phyloP scores from a whole-genome alignment of 2,329 filamentous ascomycete species.

The Pyrenophora tritici-repentis region DNA sequence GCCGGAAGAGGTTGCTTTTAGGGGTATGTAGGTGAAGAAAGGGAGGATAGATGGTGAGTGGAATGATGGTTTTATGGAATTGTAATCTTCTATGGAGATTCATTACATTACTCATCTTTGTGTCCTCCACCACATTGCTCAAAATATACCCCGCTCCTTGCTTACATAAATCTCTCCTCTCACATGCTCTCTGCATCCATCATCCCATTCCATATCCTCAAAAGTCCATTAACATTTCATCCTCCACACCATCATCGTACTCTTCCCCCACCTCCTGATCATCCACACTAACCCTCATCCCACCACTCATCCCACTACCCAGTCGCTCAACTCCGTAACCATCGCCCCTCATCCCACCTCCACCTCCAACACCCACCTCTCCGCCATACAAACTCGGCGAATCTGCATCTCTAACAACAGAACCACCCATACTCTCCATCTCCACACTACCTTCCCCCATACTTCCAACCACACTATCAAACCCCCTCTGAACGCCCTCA shows the following conservation, averaged over 20 bases:
- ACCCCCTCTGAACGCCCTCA: constrained; percentile 18
- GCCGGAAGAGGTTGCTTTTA: constrained; percentile 81
- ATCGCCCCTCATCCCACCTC: neutral
- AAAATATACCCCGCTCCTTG: too few relatives aligned
- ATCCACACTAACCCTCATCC: neutral
- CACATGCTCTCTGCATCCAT: too few relatives aligned
- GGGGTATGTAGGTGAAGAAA: constrained; percentile 26
- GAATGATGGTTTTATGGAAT: too few relatives aligned
- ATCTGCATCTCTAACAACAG: neutral
- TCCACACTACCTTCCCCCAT: neutral
- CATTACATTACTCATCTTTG: too few relatives aligned
- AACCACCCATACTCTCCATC: neutral
- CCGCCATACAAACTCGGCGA: too few relatives aligned
- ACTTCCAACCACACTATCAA: neutral
- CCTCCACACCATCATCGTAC: constrained; percentile 19
- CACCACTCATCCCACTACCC: neutral
- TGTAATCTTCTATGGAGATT: too few relatives aligned
- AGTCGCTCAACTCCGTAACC: neutral
- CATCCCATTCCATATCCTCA: neutral
- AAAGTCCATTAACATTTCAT: constrained; percentile 36
- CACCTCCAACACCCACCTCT: too few relatives aligned
- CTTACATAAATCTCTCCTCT: too few relatives aligned
- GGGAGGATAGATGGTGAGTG: too few relatives aligned
- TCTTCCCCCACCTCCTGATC: constrained; percentile 4
- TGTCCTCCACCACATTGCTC: too few relatives aligned